Percentiles rank a stretch among this genome's conserved stretches.
Evolutionary conservation across 768 basidiomycete species (phyloP).

Genomic region (Suillus tomentosus): DNA sequence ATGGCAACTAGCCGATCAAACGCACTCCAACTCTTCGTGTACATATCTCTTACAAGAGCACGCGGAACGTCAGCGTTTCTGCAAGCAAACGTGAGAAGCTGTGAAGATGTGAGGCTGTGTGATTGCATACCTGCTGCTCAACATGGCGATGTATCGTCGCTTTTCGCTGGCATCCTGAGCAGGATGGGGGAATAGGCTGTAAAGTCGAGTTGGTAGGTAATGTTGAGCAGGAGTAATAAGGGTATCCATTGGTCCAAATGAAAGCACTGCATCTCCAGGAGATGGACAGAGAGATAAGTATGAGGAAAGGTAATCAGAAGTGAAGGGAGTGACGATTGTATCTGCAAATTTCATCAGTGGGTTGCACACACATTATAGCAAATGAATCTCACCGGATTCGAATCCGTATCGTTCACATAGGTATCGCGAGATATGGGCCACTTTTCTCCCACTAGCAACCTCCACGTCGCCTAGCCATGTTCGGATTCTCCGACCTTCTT

Average conservation of each 20-base stretch:
- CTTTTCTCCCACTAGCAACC: constrained; percentile 58
- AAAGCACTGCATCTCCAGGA: constrained; percentile 71
- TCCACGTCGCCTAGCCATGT: constrained; percentile 87
- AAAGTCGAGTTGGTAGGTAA: constrained; percentile 73
- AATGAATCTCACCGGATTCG: constrained; percentile 56
- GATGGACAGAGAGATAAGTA: constrained; percentile 80
- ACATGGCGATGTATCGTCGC: constrained; percentile 69
- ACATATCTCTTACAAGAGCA: constrained; percentile 85
- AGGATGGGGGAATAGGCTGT: constrained; percentile 77
- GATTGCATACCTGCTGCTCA: constrained; percentile 60
- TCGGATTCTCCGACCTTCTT: constrained; percentile 71
- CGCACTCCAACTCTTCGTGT: constrained; percentile 91
- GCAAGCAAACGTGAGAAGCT: constrained; percentile 13
- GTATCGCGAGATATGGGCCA: constrained; percentile 71
- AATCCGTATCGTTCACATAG: constrained; percentile 82
- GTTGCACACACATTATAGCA: neutral
- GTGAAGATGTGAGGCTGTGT: neutral
- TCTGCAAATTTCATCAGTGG: constrained; percentile 41
- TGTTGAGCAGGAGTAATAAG: constrained; percentile 75
- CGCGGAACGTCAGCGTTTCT: constrained; percentile 87
- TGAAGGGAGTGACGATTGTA: constrained; percentile 74
- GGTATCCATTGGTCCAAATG: constrained; percentile 81
- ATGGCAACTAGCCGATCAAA: constrained; percentile 88
- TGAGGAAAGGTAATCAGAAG: constrained; percentile 71
- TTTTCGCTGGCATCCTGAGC: constrained; percentile 77